Base-by-base conservation (phyloP, 306 rosid genomes). In the Prosopis cineraria region DNA sequence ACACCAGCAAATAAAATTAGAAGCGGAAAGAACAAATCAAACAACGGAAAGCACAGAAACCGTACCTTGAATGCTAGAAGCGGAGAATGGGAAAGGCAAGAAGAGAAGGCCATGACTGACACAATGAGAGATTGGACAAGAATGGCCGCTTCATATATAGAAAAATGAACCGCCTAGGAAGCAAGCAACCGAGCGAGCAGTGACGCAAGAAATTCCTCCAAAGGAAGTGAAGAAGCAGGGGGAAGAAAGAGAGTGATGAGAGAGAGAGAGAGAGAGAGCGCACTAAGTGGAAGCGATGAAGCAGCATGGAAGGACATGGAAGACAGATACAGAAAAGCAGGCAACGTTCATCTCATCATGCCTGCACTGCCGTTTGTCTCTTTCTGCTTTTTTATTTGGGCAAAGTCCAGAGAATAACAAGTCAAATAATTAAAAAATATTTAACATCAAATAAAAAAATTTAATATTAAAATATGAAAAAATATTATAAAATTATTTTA, bases 41-140 rank as follows among this genome's bases (percentile, higher is more conserved):
- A 14, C 19, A 47, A 59, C 27, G 63, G 44, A 76, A 14, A 56
- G 10, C 31, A 44, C 5, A 76, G 73, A 84, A 71, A 62, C 14
- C 56, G 71, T 74, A 92, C 98, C 97, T 92, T 84, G 48, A 82
- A 48, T 74, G 88, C 34, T 56, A 85, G 48, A 36, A 58, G 7
- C 9, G 91, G 79, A 77, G 87, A 88, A 70, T 62, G 84, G 78
- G 73, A 68, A 76, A 88, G 30, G 87, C 81, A 84, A 80, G 82
- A 79, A 79, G 90, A 72, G 77, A 88, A 67, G 50, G 85, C 70
- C 98, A 92, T 92, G 76, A 41, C 9, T 44, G 86, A 73, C 68
- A 78, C 72, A 81, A 72, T 14, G 68, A 56, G 43, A 59, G 78
- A 81, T 77, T 84, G 64, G 65, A 70, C 72, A 79, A 71, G 37